Evolutionary conservation across 495 filamentous ascomycete species (phyloP).

Genomic region (Neurospora tetraspora): DNA sequence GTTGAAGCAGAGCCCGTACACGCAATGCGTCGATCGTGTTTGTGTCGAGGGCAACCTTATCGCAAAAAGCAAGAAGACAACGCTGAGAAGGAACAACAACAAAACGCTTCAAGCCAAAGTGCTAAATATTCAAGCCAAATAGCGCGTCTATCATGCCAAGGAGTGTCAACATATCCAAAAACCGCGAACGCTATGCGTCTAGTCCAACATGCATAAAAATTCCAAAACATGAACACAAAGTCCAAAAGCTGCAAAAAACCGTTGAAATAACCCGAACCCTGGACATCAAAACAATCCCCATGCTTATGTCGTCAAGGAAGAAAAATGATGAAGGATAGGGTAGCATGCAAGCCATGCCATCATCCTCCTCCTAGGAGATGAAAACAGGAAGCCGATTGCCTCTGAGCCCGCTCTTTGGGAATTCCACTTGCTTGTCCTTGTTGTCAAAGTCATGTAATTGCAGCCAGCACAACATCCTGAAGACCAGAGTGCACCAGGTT

Average conservation of each 20-base stretch:
- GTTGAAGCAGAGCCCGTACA: too few relatives aligned
- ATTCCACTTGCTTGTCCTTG: conserved; percentile 32
- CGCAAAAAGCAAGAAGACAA: background rate
- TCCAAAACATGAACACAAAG: too few relatives aligned
- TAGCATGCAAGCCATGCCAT: background rate
- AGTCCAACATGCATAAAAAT: too few relatives aligned
- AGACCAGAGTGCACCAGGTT: conserved; percentile 39
- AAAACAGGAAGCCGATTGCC: conserved; percentile 42
- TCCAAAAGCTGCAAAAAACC: too few relatives aligned
- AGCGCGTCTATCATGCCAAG: background rate
- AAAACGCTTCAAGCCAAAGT: background rate
- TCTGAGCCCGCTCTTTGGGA: conserved; percentile 33
- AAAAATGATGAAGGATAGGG: background rate
- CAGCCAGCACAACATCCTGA: conserved; percentile 45
- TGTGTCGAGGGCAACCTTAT: too few relatives aligned
- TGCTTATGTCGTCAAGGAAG: too few relatives aligned
- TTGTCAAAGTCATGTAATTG: conserved; percentile 42
- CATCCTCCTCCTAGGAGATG: conserved; percentile 17
- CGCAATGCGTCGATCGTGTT: too few relatives aligned
- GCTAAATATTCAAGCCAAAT: background rate
- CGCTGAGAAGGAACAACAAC: background rate
- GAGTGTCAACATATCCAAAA: background rate
- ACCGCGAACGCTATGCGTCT: background rate
- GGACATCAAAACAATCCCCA: too few relatives aligned
- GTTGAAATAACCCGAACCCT: too few relatives aligned